A percentile compares a stretch with the other conserved stretches of the same genome.
These are phyloP conservation scores for Anaeramoeba flamelloides DNA, from an alignment of 78 protist genomes.

Conservation along the genomic window DNA sequence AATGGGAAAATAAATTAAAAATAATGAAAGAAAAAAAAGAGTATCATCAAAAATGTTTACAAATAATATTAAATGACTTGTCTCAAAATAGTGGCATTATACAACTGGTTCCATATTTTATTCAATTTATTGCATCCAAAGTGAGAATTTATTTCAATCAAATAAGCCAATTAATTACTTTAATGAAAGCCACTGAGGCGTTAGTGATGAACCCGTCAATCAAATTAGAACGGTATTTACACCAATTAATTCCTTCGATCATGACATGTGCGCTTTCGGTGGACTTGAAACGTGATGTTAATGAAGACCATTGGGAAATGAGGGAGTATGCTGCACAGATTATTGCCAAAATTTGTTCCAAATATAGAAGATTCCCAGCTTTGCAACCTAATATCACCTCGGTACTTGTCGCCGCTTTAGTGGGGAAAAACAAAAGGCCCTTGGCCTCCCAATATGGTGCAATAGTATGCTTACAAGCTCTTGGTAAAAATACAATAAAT, in stretches of 20 bases:
- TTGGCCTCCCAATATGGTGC: constrained; percentile 76
- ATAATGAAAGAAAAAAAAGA: too few relatives aligned
- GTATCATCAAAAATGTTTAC: too few relatives aligned
- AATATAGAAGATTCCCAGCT: constrained; percentile 12
- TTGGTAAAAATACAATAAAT: constrained; percentile 44
- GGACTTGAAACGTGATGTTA: too few relatives aligned
- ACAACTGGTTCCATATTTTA: constrained; percentile 66
- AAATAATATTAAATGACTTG: too few relatives aligned
- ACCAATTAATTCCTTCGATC: constrained; percentile 68
- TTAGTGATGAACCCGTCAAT: too few relatives aligned
- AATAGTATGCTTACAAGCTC: constrained; percentile 48
- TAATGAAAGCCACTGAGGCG: too few relatives aligned
- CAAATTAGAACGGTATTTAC: too few relatives aligned
- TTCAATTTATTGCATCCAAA: constrained; percentile 52
- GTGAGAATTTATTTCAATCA: too few relatives aligned
- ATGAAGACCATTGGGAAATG: constrained; percentile 73
- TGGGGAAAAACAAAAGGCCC: constrained; percentile 49
- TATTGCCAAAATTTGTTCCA: constrained; percentile 30
- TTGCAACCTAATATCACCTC: constrained; percentile 45
- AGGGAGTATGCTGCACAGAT: constrained; percentile 55
- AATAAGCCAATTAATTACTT: too few relatives aligned
- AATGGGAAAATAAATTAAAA: too few relatives aligned
- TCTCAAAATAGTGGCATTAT: too few relatives aligned
- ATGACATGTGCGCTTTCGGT: constrained; percentile 70
- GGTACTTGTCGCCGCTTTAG: constrained; percentile 47